Base-by-base conservation (phyloP, 2,329 filamentous ascomycete genomes). In the Ascochyta koolunga region DNA sequence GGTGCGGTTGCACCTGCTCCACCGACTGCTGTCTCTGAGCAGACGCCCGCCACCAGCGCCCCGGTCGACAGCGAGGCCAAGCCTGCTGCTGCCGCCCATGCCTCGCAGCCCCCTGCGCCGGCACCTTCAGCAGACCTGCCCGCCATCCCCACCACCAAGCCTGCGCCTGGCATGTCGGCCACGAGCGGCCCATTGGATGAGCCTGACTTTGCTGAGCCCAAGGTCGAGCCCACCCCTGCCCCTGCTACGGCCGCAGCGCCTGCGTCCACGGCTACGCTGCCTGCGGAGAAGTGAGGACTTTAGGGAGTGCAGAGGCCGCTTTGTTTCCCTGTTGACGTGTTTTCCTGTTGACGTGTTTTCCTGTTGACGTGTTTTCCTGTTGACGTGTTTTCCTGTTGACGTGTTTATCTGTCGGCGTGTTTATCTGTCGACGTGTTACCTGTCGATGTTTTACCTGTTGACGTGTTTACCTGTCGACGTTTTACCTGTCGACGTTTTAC, bases 161-260 rank as follows among this genome's bases (percentile, higher is more conserved):
- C 67, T 21, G 71, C 70, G 19, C 69, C 69, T 16, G 72, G 72
- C 29, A 76, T 76, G 73, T 74, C 70, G 31, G 73, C 73, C 11
- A 76, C 73, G 9, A 74, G 70, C 29, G 73, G 73, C 15, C 73
- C 73, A 9, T 53, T 76, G 63, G 71, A 73, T 21, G 63, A 72
- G 44, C 66, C 65, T 22, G 62, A 67, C 48, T 70, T 74, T 33
- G 55, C 54, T 22, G 64, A 67, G 10, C 58, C 59, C 9, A 65
- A 67, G 58, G 58, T 62, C 7, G 44, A 59, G 37, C 47, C 60
- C 3, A 52, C 64, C 7, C 55, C 57, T 32, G 45, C 59, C n/a
- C 51, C 61, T 42, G 48, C 49, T 8, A 43, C 61, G 33, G 49
- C 53, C 27, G 50, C 54, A n/a, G 27, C 58, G 9, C 57, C 51